Evolutionary conservation across 1,284 basidiomycete genomes (phyloP).

Genomic region (Xerocomus alliaceus): DNA sequence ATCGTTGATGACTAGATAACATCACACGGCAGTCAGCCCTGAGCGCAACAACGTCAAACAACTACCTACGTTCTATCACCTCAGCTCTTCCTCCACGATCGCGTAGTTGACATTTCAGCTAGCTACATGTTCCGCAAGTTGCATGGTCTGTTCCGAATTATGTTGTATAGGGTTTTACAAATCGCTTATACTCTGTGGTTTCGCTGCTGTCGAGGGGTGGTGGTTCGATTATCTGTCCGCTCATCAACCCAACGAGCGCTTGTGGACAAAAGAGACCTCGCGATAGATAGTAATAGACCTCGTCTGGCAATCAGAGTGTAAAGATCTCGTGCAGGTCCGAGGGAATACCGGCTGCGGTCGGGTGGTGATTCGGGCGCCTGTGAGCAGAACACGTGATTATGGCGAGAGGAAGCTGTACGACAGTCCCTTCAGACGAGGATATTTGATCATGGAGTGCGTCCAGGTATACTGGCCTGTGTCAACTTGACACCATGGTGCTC

Average conservation of each 20-base stretch:
- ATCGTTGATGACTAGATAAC: constrained; percentile 86
- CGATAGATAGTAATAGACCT: constrained; percentile 95
- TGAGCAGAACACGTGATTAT: constrained; percentile 59
- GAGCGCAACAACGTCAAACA: neutral
- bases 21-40: constrained; percentile 18
- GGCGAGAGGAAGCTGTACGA: constrained; percentile 87
- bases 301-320: constrained; percentile 93
- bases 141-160: constrained; percentile 78
- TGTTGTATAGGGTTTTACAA: constrained; percentile 81
- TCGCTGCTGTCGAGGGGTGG: constrained; percentile 96
- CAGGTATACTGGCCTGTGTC: constrained; percentile 88
- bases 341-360: constrained; percentile 88
- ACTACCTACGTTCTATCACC: constrained; percentile 89
- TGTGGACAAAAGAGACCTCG: constrained; percentile 88
- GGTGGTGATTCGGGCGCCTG: constrained; percentile 61
- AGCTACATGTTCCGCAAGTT: constrained; percentile 86
- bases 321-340: constrained; percentile 94
- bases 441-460: constrained; percentile 93
- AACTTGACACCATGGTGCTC: constrained; percentile 82
- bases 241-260: constrained; percentile 89
- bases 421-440: constrained; percentile 88
- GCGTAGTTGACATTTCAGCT: constrained; percentile 93
- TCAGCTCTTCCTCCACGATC: constrained; percentile 92
- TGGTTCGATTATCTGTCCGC: constrained; percentile 83
- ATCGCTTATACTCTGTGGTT: constrained; percentile 91